A percentile compares a stretch with the other conserved stretches of the same genome.
These are phyloP conservation scores for Diaporthe sp. DNA, from an alignment of 2,329 filamentous ascomycete species.

Conservation along the genomic window DNA sequence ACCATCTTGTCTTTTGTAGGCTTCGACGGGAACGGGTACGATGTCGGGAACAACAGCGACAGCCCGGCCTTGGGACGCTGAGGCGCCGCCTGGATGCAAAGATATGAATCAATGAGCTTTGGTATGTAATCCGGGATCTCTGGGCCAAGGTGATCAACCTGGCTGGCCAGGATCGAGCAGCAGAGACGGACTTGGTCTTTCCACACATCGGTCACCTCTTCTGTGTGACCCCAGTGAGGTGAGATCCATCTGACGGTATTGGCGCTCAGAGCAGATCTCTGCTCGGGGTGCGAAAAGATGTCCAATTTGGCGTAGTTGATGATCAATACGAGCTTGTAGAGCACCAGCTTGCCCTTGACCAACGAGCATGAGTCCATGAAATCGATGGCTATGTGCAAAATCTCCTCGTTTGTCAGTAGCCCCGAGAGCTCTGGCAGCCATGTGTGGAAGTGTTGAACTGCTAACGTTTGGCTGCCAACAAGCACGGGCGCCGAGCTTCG, in stretches of 20 bases:
- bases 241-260: constrained; percentile 92
- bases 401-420: constrained; percentile 83
- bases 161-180: constrained; percentile 90
- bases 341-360: constrained; percentile 89
- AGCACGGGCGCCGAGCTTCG: constrained; percentile 84
- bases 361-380: constrained; percentile 91
- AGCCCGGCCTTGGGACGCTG: constrained; percentile 71
- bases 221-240: constrained; percentile 88
- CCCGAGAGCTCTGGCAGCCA: constrained; percentile 93
- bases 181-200: constrained; percentile 93
- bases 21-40: constrained; percentile 88
- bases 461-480: constrained; percentile 92
- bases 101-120: constrained; percentile 90
- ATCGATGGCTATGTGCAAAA: constrained; percentile 89
- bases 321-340: constrained; percentile 93
- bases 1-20: constrained; percentile 67
- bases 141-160: constrained; percentile 80
- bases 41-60: constrained; percentile 88
- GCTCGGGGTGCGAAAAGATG: constrained; percentile 82
- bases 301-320: constrained; percentile 89
- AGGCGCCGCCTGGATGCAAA: constrained; percentile 72
- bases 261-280: constrained; percentile 77
- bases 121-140: constrained; percentile 91
- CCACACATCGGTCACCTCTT: constrained; percentile 84
- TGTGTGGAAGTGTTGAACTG: constrained; percentile 95